phyloP scores from a whole-genome alignment of 2,329 filamentous ascomycete genomes.

The Kalmusia sp. region DNA sequence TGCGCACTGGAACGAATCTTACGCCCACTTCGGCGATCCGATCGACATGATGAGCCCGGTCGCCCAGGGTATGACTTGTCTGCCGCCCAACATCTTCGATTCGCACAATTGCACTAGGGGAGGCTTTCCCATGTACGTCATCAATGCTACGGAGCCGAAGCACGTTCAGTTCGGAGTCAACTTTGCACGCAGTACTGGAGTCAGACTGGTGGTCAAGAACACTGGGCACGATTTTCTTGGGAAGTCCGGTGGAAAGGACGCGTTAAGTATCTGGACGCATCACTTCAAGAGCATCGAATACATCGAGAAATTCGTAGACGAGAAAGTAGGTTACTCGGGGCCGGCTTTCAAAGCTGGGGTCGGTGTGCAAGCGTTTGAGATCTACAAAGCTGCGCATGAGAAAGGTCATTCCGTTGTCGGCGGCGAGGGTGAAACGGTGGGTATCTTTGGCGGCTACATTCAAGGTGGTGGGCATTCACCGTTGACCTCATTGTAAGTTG shows the following conservation, averaged over 20 bases:
- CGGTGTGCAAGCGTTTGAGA: constrained; percentile 61
- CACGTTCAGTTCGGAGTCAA: constrained; percentile 46
- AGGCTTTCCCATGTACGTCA: constrained; percentile 43
- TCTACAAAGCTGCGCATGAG: constrained; percentile 59
- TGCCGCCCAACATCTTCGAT: constrained; percentile 43
- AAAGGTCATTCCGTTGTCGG: constrained; percentile 59
- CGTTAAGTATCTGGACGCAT: constrained; percentile 47
- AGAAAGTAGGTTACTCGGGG: constrained; percentile 49
- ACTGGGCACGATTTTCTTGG: constrained; percentile 47
- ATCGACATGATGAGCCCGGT: constrained; percentile 48
- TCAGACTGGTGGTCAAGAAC: constrained; percentile 44
- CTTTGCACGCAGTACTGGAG: constrained; percentile 42
- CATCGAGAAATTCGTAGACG: constrained; percentile 40
- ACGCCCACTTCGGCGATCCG: constrained; percentile 41
- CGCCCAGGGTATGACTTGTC: constrained; percentile 46
- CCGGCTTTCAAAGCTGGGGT: constrained; percentile 63
- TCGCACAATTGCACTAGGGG: constrained; percentile 45
- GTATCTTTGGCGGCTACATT: constrained; percentile 54
- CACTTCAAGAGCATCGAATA: constrained; percentile 44
- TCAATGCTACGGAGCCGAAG: constrained; percentile 44
- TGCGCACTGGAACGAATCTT: constrained; percentile 40
- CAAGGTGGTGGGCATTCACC: constrained; percentile 64
- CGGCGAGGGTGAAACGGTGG: constrained; percentile 60
- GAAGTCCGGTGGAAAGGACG: constrained; percentile 42
- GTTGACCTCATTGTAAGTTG: constrained; percentile 49